Evolutionary conservation across 495 filamentous ascomycete genomes (phyloP).

Genomic region (Aspergillus avenaceus): DNA sequence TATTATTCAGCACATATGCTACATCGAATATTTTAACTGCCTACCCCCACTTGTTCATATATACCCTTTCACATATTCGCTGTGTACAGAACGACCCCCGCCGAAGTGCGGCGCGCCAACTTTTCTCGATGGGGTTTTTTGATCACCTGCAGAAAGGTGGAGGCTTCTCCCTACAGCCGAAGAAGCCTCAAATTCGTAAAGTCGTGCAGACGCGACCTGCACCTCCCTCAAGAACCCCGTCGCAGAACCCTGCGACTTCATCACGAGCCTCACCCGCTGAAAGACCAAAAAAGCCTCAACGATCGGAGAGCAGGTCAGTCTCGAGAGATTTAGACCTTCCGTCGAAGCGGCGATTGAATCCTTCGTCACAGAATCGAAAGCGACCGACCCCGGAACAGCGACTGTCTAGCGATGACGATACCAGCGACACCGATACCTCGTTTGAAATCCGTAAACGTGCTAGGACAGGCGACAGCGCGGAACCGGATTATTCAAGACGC

Average conservation of each 20-base stretch:
- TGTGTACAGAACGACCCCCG: neutral
- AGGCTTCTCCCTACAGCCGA: constrained; percentile 45
- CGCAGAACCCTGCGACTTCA: constrained; percentile 19
- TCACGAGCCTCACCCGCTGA: constrained; percentile 20
- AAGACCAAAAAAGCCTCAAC: constrained; percentile 23
- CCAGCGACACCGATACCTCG: constrained; percentile 42
- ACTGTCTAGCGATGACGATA: constrained; percentile 48
- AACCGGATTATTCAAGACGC: constrained; percentile 54
- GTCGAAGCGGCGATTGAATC: constrained; percentile 32
- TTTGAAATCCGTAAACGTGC: constrained; percentile 46
- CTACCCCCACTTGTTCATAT: constrained; percentile 4
- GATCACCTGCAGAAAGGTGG: constrained; percentile 54
- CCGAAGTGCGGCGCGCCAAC: neutral
- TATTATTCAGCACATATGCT: constrained; percentile 17
- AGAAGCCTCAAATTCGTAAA: constrained; percentile 47
- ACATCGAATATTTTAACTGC: constrained; percentile 6
- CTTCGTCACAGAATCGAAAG: constrained; percentile 38
- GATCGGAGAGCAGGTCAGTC: constrained; percentile 29
- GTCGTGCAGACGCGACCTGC: constrained; percentile 39
- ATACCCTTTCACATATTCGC: constrained; percentile 1
- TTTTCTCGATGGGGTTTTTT: constrained; percentile 48
- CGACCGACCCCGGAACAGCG: constrained; percentile 43
- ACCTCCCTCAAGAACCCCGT: constrained; percentile 26
- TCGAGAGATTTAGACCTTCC: constrained; percentile 28
- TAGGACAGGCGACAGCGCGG: constrained; percentile 36